Base-by-base conservation (phyloP, 2,329 filamentous ascomycete species). In the Colletotrichum lindemuthianum region DNA sequence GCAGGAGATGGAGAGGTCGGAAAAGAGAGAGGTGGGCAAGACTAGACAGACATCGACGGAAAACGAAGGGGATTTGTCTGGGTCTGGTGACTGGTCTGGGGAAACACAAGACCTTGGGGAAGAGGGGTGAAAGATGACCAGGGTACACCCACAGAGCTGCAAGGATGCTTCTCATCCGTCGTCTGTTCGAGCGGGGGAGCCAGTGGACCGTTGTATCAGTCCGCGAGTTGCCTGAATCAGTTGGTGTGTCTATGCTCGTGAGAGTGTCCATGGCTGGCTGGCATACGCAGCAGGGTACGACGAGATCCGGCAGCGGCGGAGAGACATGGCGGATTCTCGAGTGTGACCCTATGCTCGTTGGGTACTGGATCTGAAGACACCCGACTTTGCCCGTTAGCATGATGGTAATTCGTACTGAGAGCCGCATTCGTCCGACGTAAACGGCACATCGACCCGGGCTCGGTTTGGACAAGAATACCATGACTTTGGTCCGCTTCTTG, bases 1-100 rank as follows among this genome's bases (percentile, higher is more conserved):
- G 13, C 15, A 36, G 39, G 24, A 65, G 45, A 47, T 48, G 47
- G 50, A 36, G 48, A 52, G 34, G 51, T 65, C 61, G 58, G 61
- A 61, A 65, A 65, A 61, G 47, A 49, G n/a, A 51, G 51, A 65
- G 58, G 39, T 40, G 34, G 16, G 33, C 15, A 45, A 59, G 50
- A 55, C 15, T 40, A 59, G 50, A 55, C 57, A 53, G 24, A 52
- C 59, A 48, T 51, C 40, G 47, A 52, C 61, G 61, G 61, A 65
- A 61, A 65, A 65, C 40, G 47, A 47, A 39, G 51, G 58, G 40
- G 50, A 52, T 61, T 65, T 56, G 57, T 43, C 57, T 65, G 57
- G 16, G 57, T 39, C 56, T 49, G 15, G 57, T 40, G 61, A 65
- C 60, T 50, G 16, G 57, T 39, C 56, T 49, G 15, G 57, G 45